phyloP scores from a whole-genome alignment of 2,329 filamentous ascomycete genomes.

The Arthrobotrys musiformis region DNA sequence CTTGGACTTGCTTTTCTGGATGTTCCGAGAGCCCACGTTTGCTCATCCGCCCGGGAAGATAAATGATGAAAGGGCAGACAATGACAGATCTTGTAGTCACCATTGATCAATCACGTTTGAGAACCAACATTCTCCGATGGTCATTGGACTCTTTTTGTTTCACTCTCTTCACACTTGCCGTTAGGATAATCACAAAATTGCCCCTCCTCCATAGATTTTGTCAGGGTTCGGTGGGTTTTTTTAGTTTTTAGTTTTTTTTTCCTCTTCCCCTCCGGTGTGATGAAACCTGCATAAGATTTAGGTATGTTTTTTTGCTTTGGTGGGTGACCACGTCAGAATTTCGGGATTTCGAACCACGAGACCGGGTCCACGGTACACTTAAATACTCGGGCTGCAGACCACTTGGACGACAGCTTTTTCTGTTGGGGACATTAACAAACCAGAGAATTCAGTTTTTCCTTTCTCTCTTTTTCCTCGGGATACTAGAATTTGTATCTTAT shows the following conservation, averaged over 20 bases:
- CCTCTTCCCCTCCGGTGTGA: constrained; percentile 26
- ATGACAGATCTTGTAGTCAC: constrained; percentile 32
- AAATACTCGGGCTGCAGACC: constrained; percentile 31
- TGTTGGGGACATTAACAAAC: constrained; percentile 32
- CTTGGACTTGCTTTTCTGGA: constrained; percentile 26
- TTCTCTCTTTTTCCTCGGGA: constrained; percentile 9
- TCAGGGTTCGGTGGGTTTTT: background rate
- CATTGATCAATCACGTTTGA: constrained; percentile 32
- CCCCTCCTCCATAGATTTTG: constrained; percentile 29
- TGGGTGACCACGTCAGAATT: constrained; percentile 56
- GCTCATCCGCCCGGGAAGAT: constrained; percentile 20
- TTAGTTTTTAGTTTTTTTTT: constrained; percentile 3
- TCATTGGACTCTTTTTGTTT: constrained; percentile 39
- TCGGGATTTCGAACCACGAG: constrained; percentile 53
- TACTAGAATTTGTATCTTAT: constrained; percentile 24
- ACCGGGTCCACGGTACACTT: constrained; percentile 34
- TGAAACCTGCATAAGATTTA: constrained; percentile 53
- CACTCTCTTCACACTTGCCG: background rate
- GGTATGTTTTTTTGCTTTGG: constrained; percentile 26
- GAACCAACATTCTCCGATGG: constrained; percentile 20
- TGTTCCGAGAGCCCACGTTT: constrained; percentile 11
- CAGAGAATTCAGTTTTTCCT: constrained; percentile 12
- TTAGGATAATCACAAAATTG: constrained; percentile 1
- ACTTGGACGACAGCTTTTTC: constrained; percentile 22
- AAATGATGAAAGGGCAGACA: background rate